A percentile compares a stretch with the other conserved stretches of the same genome.
Conservation (phyloP, 805 yeast genomes). For the Ogataea ramenticola region DNA sequence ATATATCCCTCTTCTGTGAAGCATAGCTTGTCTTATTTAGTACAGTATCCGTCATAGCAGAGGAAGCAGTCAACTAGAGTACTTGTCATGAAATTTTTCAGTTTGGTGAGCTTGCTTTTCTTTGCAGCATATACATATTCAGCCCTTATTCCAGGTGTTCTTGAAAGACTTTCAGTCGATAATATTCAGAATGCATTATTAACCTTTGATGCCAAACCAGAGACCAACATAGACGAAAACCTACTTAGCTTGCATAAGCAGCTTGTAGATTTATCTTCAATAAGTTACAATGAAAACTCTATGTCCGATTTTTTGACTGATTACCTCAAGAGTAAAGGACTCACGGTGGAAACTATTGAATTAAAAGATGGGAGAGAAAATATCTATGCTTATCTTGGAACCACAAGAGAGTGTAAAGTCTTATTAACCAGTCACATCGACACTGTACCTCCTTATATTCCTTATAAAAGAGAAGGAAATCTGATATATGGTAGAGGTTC, state of each 20-base stretch:
- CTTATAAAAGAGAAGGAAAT: slow-evolving; percentile 40
- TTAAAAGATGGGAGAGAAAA: slow-evolving; percentile 33
- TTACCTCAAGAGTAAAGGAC: slow-evolving; percentile 35
- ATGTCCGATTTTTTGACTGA: slow-evolving; percentile 32
- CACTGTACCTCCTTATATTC: slow-evolving; percentile 63
- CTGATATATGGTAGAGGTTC: slow-evolving; percentile 60
- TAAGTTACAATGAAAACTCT: slow-evolving; percentile 26
- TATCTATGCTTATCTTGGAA: slow-evolving; percentile 50
- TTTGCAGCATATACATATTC: neutral
- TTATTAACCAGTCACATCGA: slow-evolving; percentile 61
- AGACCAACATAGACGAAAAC: neutral
- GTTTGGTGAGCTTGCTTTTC: no score
- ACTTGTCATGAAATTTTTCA: no score
- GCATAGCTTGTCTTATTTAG: no score
- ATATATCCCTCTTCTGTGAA: no score
- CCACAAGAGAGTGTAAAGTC: slow-evolving; percentile 36
- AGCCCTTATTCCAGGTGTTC: neutral
- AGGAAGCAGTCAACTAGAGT: no score
- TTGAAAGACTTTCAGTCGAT: neutral
- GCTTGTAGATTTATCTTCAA: slow-evolving; percentile 28
- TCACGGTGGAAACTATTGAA: slow-evolving; percentile 45
- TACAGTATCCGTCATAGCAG: no score
- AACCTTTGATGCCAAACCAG: neutral
- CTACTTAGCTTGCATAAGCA: slow-evolving; percentile 27
- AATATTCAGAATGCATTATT: neutral